Conservation (phyloP, 805 yeast species). For the Komagataella ulmi region DNA sequence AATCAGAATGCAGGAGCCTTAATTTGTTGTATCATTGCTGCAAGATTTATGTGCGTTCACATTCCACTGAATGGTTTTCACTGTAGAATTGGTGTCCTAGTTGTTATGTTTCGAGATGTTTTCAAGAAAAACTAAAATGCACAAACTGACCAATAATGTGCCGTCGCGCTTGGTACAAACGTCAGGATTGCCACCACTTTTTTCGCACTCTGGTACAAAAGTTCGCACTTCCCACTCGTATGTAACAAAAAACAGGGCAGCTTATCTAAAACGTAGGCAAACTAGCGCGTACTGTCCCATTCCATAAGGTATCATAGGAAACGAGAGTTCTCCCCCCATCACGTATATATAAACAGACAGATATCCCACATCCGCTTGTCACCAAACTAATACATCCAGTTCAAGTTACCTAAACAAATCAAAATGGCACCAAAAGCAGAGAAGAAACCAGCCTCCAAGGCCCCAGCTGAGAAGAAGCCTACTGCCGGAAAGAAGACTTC, state of each 20-base stretch:
- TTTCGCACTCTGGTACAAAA: slow-evolving; percentile 4
- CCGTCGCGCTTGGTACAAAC: slow-evolving; percentile 9
- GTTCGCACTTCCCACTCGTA: not conserved
- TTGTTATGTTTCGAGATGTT: not conserved
- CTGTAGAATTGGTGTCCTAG: not conserved
- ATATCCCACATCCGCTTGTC: not conserved
- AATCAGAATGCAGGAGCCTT: not conserved
- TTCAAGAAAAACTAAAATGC: not conserved
- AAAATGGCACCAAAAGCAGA: slow-evolving; percentile 40
- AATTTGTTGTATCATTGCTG: not conserved
- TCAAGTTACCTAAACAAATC: not conserved
- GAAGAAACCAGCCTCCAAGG: slow-evolving; percentile 65
- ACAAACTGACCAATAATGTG: slow-evolving; percentile 5
- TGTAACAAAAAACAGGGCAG: not conserved
- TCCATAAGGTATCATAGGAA: not conserved
- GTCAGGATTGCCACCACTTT: slow-evolving; percentile 6
- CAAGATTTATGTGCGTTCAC: slow-evolving; percentile 2
- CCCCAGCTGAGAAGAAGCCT: slow-evolving; percentile 82
- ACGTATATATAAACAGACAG: slow-evolving; percentile 1
- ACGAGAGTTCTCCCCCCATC: not conserved
- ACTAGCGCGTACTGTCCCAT: not conserved
- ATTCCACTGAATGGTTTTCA: slow-evolving; percentile 1
- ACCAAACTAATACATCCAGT: not conserved
- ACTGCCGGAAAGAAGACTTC: slow-evolving; percentile 69
- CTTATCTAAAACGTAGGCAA: not conserved